These are phyloP conservation scores for Parasarocladium wereldwijsianum DNA, from an alignment of 2,329 filamentous ascomycete genomes.

Conservation along the genomic window DNA sequence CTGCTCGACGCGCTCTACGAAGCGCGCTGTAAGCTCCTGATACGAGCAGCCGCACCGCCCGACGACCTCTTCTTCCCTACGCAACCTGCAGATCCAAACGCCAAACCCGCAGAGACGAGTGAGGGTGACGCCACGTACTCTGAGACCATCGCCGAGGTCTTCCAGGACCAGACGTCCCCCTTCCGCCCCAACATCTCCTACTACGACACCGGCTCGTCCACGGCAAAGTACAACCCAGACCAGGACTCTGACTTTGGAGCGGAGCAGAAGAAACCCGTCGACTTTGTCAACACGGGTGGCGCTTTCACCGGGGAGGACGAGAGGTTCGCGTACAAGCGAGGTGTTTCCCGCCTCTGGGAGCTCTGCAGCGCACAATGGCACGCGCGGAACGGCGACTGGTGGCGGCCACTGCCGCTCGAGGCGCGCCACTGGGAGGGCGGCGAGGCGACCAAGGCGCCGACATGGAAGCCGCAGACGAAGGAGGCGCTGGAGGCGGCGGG, in stretches of 20 bases:
- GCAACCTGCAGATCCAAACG: slow-evolving; percentile 10
- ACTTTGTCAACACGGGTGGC: slow-evolving; percentile 49
- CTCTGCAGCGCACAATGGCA: slow-evolving; percentile 65
- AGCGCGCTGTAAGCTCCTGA: slow-evolving; percentile 60
- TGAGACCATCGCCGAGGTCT: slow-evolving; percentile 46
- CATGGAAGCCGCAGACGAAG: slow-evolving; percentile 4
- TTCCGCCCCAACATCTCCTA: slow-evolving; percentile 67
- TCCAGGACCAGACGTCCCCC: slow-evolving; percentile 61
- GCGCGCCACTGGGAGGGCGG: slow-evolving; percentile 52
- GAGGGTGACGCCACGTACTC: slow-evolving; percentile 24
- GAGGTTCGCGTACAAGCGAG: slow-evolving; percentile 66
- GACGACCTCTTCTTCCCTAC: slow-evolving; percentile 71
- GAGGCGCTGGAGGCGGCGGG: slow-evolving; percentile 5
- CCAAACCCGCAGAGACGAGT: slow-evolving; percentile 7
- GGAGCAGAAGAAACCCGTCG: slow-evolving; percentile 21
- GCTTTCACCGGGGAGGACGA: slow-evolving; percentile 72
- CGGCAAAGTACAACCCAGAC: slow-evolving; percentile 37
- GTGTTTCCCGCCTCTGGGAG: slow-evolving; percentile 67
- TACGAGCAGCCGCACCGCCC: slow-evolving; percentile 51
- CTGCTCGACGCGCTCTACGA: slow-evolving; percentile 71
- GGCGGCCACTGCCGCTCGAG: slow-evolving; percentile 51
- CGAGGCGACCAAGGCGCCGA: slow-evolving; percentile 10
- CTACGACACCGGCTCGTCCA: slow-evolving; percentile 34
- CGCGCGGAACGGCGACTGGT: slow-evolving; percentile 49
- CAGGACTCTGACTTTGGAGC: slow-evolving; percentile 40